A percentile compares a stretch with the other conserved stretches of the same genome.
Evolutionary conservation across 176 grass and related monocot species (phyloP).

Genomic region (Phragmites australis): DNA sequence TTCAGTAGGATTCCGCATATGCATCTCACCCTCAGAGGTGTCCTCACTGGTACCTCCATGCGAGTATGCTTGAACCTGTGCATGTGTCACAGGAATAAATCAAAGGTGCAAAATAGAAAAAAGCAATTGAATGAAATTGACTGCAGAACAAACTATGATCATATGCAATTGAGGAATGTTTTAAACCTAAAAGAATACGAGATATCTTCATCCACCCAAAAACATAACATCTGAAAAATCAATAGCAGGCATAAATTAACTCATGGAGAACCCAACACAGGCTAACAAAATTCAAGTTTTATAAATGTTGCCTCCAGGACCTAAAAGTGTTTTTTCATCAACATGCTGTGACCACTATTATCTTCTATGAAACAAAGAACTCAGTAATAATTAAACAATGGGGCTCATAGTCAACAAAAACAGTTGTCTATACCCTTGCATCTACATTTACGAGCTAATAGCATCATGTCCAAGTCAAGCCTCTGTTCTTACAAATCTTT

Average conservation of each 20-base stretch:
- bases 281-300: neutral
- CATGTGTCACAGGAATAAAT: constrained; percentile 27
- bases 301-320: neutral
- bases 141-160: constrained; percentile 36
- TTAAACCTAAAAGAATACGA: neutral
- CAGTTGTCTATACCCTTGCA: neutral
- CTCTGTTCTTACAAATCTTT: neutral
- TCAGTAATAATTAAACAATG: constrained; percentile 4
- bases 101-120: constrained; percentile 1
- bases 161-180: constrained; percentile 34
- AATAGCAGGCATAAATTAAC: constrained; percentile 28
- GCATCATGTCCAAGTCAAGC: neutral
- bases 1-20: constrained; percentile 38
- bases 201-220: neutral
- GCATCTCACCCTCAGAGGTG: constrained; percentile 33
- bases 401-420: neutral
- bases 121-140: neutral
- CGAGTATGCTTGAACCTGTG: constrained; percentile 35
- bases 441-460: neutral
- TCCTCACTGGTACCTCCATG: constrained; percentile 30
- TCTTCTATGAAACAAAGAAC: neutral
- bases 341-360: neutral
- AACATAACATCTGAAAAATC: constrained; percentile 2
- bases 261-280: constrained; percentile 1
- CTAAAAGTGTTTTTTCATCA: neutral